Percentiles rank a stretch among this genome's conserved stretches.
These are phyloP conservation scores for Oryza officinalis DNA, from an alignment of 176 grass and related monocot genomes.

Conservation along the genomic window DNA sequence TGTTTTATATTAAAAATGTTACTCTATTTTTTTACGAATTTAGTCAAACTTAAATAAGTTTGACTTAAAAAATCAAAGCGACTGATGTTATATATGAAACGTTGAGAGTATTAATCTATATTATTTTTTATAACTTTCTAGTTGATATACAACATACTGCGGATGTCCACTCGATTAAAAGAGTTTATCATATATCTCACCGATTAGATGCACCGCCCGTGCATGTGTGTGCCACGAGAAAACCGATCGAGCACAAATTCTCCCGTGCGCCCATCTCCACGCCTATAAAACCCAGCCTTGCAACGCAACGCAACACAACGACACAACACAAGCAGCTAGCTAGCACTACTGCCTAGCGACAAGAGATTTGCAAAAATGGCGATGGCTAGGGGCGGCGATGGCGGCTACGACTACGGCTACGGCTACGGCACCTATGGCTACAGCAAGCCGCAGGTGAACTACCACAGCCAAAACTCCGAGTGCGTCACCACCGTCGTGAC, in stretches of 20 bases:
- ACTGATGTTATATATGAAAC: no score
- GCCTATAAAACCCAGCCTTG: conserved; percentile 16
- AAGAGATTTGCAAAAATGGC: conserved; percentile 7
- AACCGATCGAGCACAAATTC: conserved; percentile 1
- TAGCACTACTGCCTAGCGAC: not conserved
- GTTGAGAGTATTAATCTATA: no score
- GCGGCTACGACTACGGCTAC: conserved; percentile 3
- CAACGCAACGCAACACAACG: not conserved
- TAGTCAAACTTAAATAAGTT: no score
- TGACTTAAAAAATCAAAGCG: no score
- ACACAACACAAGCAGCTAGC: not conserved
- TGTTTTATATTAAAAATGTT: no score
- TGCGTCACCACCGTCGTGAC: conserved; percentile 38
- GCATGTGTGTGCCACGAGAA: not conserved
- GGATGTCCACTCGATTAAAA: no score
- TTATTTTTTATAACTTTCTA: no score
- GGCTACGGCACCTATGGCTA: not conserved
- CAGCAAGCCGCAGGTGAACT: conserved; percentile 39
- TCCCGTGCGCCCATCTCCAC: not conserved
- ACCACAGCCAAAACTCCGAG: conserved; percentile 31
- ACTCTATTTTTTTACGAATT: no score
- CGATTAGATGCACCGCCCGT: not conserved
- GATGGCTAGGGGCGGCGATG: not conserved
- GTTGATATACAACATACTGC: no score
- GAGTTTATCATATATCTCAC: not conserved